Conservation (phyloP, 345 rosid genomes). For the Trapa incisa region DNA sequence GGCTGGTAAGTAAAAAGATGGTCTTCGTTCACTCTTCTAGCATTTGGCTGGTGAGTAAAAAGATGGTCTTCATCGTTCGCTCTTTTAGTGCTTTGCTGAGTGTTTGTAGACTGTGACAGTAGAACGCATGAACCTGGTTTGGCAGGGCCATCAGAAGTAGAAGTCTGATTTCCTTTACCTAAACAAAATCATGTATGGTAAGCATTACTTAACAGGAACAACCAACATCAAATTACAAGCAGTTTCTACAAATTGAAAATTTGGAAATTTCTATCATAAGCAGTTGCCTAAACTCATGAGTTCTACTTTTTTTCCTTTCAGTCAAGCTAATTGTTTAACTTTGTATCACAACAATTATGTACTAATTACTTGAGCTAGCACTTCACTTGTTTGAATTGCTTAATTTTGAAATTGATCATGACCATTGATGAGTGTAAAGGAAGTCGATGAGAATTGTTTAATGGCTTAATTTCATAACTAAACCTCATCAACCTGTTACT, state of each 20-base stretch:
- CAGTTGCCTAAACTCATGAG: background rate
- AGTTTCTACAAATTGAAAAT: background rate
- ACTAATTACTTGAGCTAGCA: background rate
- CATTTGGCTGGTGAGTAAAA: no score
- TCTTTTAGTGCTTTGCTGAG: background rate
- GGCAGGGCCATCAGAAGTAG: background rate
- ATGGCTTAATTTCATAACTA: no score
- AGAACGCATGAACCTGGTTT: background rate
- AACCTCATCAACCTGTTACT: no score
- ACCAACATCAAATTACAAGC: background rate
- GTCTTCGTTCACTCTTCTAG: no score
- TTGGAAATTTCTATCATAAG: background rate
- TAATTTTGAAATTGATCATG: background rate
- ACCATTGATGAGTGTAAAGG: background rate
- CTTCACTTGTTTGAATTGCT: background rate
- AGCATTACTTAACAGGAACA: background rate
- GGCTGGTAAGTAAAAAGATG: no score
- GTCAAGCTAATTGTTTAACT: background rate
- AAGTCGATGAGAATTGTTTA: background rate
- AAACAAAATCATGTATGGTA: background rate
- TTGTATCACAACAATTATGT: background rate
- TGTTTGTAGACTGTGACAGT: background rate
- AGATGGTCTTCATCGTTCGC: no score
- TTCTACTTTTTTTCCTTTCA: background rate
- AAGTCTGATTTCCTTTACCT: slow-evolving; percentile 5